Base-by-base conservation (phyloP, 345 rosid species). In the Anacardium occidentale region DNA sequence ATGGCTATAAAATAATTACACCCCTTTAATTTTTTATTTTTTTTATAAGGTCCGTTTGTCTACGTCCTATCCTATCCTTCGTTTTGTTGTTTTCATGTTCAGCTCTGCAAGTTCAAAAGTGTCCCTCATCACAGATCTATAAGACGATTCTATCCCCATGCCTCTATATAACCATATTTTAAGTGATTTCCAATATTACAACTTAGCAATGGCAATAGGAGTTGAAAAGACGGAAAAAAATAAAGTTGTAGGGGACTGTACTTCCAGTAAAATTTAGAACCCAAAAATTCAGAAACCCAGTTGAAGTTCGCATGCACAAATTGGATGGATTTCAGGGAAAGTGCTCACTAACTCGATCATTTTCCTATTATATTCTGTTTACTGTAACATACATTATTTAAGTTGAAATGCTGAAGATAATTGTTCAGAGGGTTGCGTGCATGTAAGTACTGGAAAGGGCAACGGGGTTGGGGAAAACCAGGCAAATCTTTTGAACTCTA, bases 401-500 rank as follows among this genome's bases (percentile, higher is more conserved):
- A 37, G 8, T 37, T 37, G 42, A 37, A 37, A 6, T 6, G 7
- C 8, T 37, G 42, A 37, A 37, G 42, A 37, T 37, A 37, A 37
- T 37, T 37, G 42, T 37, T 5, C 42, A 50, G 53, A 50, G 53
- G 53, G 53, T 50, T 50, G 53, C 53, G 53, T 50, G 53, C 53
- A 50, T 50, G 53, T 14, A 34, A 20, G 44, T 10, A 40, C 13
- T 55, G 50, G 63, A 63, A 56, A 32, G 22, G 25, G 26, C 11
- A 21, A 34, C 1, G 65, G 62, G 73, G 22, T n/a, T 48, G 24
- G n/a, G 45, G 50, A 52, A 53, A 62, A 66, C 58, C 58, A 44
- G 68, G 45, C 69, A 73, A 60, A 70, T 70, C 78, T 78, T 78
- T 78, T 70, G 72, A 78, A 60, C 73, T 57, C 66, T 60, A 55